Evolutionary conservation across 495 filamentous ascomycete genomes (phyloP), one percentile per base, ranked within the genome.

Genomic region (Penicillium samsonianum): DNA sequence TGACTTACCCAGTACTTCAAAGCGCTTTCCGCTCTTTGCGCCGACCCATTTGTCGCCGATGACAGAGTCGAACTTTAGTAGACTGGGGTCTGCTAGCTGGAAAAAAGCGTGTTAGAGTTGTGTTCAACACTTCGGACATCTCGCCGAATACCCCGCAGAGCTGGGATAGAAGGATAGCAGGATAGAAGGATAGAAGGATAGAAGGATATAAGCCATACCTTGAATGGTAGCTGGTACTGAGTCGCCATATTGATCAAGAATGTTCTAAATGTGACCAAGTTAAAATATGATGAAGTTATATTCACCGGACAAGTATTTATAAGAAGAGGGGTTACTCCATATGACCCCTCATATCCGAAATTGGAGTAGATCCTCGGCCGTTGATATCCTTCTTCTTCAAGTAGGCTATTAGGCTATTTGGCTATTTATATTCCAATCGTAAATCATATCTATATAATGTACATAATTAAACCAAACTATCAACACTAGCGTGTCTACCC

Each of bases 11-110:
- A 87, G 67, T 23, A 90, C 81, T 61, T 89, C 85, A 55, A 90
- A 90, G 22, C 83, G 76, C 56, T 84, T 77, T 19, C 84, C 84
- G 17, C 79, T 86, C 66, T 82, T 84, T 7, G 85, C 76, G 53
- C 79, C 76, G 19, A 85, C 71, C 87, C 86, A 89, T 68, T 85
- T 61, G 38, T 86, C 80, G 51, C 81, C 73, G 37, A 89, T 73
- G 51, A 82, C 84, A 8, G 83, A 84, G 57, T 87, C 69, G 54
- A 79, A 78, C 25, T 83, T 80, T 55, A 89, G 78, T 12, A 89
- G 68, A 4, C 73, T 73, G 10, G 84, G 79, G 61, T 87, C 77
- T 50, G 80, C 78, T 47, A 89, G 73, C 80, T 88, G 47, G 4
- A 49, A 3, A 22, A 8, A 14, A 19, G 33, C 55, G 23, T 50